phyloP scores from a whole-genome alignment of 306 rosid species.

The Pachyrhizus erosus region DNA sequence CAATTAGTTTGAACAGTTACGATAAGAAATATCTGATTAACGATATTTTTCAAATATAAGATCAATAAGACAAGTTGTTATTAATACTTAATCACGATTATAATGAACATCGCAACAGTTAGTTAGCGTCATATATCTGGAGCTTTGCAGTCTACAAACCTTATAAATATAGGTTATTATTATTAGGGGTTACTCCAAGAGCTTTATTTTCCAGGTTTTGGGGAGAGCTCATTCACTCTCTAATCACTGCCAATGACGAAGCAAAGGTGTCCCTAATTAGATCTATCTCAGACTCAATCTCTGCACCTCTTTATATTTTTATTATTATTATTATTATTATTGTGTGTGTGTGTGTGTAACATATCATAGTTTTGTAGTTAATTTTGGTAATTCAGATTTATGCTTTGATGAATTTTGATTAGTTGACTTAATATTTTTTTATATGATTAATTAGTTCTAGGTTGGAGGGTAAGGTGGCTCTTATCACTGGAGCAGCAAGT shows the following conservation, averaged over 20 bases:
- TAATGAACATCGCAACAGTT: not conserved
- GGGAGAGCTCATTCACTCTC: constrained; percentile 36
- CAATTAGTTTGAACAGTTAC: constrained; percentile 12
- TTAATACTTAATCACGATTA: constrained; percentile 24
- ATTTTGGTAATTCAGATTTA: constrained; percentile 15
- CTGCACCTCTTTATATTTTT: not conserved
- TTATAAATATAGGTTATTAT: constrained; percentile 45
- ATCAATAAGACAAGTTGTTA: constrained; percentile 8
- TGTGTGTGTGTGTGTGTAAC: not conserved
- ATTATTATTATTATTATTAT: not conserved
- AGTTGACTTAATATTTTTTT: not conserved
- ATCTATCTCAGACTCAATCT: constrained; percentile 18
- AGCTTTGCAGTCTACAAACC: constrained; percentile 41
- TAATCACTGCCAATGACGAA: constrained; percentile 48
- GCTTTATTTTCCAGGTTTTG: constrained; percentile 49
- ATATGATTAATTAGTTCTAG: constrained; percentile 38
- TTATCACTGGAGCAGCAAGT: constrained; percentile 85
- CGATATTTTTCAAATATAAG: constrained; percentile 20
- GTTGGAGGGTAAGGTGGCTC: constrained; percentile 85
- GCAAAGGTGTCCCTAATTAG: constrained; percentile 51
- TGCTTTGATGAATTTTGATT: not conserved
- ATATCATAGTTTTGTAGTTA: not conserved
- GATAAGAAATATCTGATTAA: constrained; percentile 32
- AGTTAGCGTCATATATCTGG: constrained; percentile 30
- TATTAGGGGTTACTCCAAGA: constrained; percentile 42